These are phyloP conservation scores for Candida sanyaensis DNA, from an alignment of 1,139 yeast species.

Conservation along the genomic window DNA sequence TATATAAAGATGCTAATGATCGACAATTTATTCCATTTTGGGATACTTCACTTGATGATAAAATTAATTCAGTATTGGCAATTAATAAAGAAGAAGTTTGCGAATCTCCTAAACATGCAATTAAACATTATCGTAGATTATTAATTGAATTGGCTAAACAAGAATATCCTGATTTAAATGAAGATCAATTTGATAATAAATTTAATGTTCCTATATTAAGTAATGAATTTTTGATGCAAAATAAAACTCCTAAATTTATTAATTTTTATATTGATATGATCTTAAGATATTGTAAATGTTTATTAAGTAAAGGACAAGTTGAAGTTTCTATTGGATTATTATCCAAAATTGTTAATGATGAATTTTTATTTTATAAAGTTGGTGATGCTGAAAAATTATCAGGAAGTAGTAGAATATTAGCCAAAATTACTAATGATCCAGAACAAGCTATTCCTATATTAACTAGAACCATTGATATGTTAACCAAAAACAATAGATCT, in stretches of 20 bases:
- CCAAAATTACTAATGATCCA: slow-evolving; percentile 27
- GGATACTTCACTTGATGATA: slow-evolving; percentile 34
- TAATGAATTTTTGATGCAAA: slow-evolving; percentile 29
- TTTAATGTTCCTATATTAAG: slow-evolving; percentile 36
- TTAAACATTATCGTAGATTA: slow-evolving; percentile 44
- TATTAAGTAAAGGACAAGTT: slow-evolving; percentile 44
- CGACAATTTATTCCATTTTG: slow-evolving; percentile 43
- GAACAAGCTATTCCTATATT: slow-evolving; percentile 36
- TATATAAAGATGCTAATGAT: slow-evolving; percentile 43
- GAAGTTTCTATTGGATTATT: slow-evolving; percentile 33
- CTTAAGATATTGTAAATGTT: slow-evolving; percentile 42
- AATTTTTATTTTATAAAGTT: slow-evolving; percentile 37
- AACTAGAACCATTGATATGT: slow-evolving; percentile 44
- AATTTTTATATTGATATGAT: slow-evolving; percentile 50
- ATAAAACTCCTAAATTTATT: slow-evolving; percentile 35
- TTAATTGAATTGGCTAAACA: slow-evolving; percentile 37
- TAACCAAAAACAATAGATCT: slow-evolving; percentile 28
- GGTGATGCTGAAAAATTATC: slow-evolving; percentile 50
- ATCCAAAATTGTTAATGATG: slow-evolving; percentile 34
- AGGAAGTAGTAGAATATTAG: slow-evolving; percentile 42
- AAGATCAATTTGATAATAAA: slow-evolving; percentile 23
- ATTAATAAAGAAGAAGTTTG: slow-evolving; percentile 49
- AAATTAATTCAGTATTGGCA: slow-evolving; percentile 43
- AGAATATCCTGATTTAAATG: slow-evolving; percentile 26
- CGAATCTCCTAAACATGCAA: slow-evolving; percentile 45